Conservation (phyloP, 148 eudicot species). For the Dianthus caryophyllus region DNA sequence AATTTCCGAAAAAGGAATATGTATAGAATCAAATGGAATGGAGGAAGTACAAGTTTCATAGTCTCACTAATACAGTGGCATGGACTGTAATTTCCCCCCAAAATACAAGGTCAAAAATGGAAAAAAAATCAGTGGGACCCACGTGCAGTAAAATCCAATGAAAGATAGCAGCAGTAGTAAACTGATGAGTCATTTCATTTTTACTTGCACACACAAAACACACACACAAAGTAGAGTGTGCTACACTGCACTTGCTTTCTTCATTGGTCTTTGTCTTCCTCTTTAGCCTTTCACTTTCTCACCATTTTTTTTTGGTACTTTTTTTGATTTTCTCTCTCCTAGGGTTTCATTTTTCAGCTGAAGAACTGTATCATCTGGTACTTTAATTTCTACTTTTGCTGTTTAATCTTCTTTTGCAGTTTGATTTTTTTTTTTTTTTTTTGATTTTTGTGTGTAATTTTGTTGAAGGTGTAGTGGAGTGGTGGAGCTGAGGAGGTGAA, state of each 20-base stretch:
- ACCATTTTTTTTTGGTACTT: background rate
- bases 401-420: background rate
- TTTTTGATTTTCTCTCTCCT: constrained; percentile 12
- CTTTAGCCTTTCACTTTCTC: background rate
- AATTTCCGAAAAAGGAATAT: no score
- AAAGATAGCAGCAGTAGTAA: background rate
- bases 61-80: background rate
- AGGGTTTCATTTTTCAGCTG: background rate
- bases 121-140: constrained; percentile 9
- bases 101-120: background rate
- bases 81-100: background rate
- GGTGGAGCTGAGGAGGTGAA: background rate
- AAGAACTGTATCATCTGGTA: constrained; percentile 11
- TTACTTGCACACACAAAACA: no score
- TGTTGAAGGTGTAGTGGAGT: background rate
- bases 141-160: constrained; percentile 19
- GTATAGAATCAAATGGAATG: no score
- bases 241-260: background rate
- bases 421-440: background rate
- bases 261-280: background rate
- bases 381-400: background rate
- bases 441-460: background rate
- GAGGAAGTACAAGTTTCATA: no score
- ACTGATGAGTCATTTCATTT: background rate
- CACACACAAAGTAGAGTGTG: background rate